A percentile compares a stretch with the other conserved stretches of the same genome.
These are phyloP conservation scores for Gentiana straminea DNA, from an alignment of 257 asterid genomes.

Conservation along the genomic window DNA sequence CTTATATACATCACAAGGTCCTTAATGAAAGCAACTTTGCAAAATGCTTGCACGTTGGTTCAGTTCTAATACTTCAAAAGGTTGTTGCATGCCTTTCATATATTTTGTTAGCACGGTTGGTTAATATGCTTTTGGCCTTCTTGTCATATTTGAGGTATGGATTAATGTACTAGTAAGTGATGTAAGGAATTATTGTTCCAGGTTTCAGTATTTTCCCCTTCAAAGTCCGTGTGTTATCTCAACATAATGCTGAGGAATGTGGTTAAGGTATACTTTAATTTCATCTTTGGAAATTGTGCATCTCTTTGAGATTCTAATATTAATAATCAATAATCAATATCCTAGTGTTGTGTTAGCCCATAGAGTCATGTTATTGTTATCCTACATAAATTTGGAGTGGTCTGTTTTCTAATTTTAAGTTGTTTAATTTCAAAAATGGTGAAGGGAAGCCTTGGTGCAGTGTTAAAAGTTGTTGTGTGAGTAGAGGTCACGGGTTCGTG, in stretches of 20 bases:
- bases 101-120: conserved; percentile 3
- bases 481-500: too few species aligned
- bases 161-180: conserved; percentile 2
- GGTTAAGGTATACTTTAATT: not conserved
- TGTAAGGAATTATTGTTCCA: conserved; percentile 28
- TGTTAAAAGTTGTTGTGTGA: too few species aligned
- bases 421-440: too few species aligned
- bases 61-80: conserved; percentile 68
- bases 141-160: not conserved
- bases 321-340: too few species aligned
- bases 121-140: not conserved
- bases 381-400: too few species aligned
- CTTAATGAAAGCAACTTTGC: conserved; percentile 44
- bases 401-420: too few species aligned
- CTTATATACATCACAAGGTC: conserved; percentile 74
- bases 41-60: conserved; percentile 49
- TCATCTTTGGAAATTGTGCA: not conserved
- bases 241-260: conserved; percentile 62
- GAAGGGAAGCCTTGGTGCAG: too few species aligned
- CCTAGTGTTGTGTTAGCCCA: too few species aligned
- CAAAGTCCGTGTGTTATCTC: conserved; percentile 55
- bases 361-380: too few species aligned
- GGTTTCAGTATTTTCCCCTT: conserved; percentile 76
- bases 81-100: conserved; percentile 25
- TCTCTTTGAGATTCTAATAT: too few species aligned